These are phyloP conservation scores for Mimosa pudica DNA, from an alignment of 306 rosid genomes.

Conservation along the genomic window DNA sequence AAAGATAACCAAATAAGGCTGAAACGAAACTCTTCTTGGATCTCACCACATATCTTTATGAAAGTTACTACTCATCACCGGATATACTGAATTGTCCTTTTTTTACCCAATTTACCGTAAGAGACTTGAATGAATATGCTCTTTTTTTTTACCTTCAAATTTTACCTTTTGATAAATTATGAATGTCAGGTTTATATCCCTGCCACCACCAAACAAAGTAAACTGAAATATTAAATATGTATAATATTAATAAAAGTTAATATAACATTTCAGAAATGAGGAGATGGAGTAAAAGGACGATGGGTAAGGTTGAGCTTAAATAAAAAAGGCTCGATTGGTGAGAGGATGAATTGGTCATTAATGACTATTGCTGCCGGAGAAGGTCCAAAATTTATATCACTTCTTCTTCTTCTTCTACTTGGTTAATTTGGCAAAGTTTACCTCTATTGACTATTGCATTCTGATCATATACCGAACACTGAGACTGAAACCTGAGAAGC, in stretches of 20 bases:
- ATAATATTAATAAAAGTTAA: neutral
- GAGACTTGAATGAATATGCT: neutral
- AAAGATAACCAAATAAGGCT: neutral
- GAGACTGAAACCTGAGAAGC: slow-evolving; percentile 10
- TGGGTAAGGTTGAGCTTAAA: neutral
- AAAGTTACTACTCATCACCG: neutral
- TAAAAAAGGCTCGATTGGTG: neutral
- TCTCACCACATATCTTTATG: neutral
- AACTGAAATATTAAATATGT: neutral
- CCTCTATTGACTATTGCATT: neutral
- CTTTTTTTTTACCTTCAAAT: neutral
- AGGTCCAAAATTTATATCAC: neutral
- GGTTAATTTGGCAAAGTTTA: neutral
- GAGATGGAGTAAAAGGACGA: neutral
- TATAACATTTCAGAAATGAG: neutral
- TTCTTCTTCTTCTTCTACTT: neutral
- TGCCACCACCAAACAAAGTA: neutral
- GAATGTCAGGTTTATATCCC: neutral
- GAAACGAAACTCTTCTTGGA: neutral
- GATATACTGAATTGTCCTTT: neutral
- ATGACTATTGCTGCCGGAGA: neutral
- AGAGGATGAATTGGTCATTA: neutral
- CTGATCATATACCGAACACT: neutral
- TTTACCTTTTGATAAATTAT: neutral
- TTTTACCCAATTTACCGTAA: neutral